Base-by-base conservation (phyloP, 805 yeast species). In the Tetrapisispora namnaoensis region DNA sequence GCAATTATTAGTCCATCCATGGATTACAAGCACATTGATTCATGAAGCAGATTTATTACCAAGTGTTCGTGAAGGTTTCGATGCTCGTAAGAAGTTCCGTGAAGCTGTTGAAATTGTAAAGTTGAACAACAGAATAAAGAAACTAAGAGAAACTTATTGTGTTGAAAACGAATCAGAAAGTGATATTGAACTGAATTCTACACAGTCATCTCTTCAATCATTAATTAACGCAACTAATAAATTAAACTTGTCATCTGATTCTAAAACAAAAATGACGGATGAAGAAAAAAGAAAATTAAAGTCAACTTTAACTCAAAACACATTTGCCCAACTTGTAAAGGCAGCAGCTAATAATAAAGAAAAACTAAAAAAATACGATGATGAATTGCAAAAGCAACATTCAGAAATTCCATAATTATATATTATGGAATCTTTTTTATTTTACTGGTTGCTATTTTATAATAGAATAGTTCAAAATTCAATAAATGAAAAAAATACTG, bases 21-120 rank as follows among this genome's bases (percentile, higher is more conserved):
- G 98, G 98, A 76, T 90, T 44, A 71, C 75, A 1, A 61, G 70
- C 30, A 69, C 72, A 43, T 74, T 75, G 53, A 71, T 74, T 39
- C 70, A 69, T 51, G 65, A 69, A 27, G 70, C 76, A 41, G 95
- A 91, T 68, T 77, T 91, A 70, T 76, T 88, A 66, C 95, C 95
- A 22, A 76, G 73, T 61, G 82, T 91, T 68, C 79, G 80, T 70
- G 80, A 81, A 61, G 87, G 86, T 41, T 86, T 88, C 75, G 80
- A 83, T 61, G 95, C 95, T 32, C 87, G 86, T 61, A 75, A 77
- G 59, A 89, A 85, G 67, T 82, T 93, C 70, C 80, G 82, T 59
- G 86, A 83, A 57, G 97, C 93, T 37, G 83, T 87, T 57, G 93
- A 88, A 63, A 72, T 87, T 61, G 90, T 91, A 46, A 80, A 80